Base-by-base conservation (phyloP, 169 alveolate genomes). In the Theileria sp. region DNA sequence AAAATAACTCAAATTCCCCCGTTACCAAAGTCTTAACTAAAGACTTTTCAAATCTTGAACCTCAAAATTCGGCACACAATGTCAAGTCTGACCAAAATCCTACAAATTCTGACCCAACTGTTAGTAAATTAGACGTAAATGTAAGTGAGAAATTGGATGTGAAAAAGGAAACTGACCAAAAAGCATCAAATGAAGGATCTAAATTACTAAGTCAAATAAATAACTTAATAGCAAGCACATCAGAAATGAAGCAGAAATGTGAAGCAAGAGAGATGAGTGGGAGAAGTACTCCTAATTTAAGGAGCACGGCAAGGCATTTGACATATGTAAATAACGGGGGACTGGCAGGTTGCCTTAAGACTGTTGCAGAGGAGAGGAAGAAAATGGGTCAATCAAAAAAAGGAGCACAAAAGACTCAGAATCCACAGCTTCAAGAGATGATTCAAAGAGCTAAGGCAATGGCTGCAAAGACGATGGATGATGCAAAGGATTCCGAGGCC, bases 351-450 rank as follows among this genome's bases (percentile, higher is more conserved):
- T 84, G 81, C 56, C 72, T 84, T 23, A 73, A 77, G 44, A 81
- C 85, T 0, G 82, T 84, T 9, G 90, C 87, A 9, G 90, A 61
- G 17, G 83, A 76, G 66, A 44, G 90, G 38, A 75, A 84, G 75
- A 68, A 83, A 12, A 9, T 64, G 62, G 71, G 82, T 70, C 15
- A 81, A 28, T 19, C 23, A 0, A n/a, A 15, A n/a, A 12, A 12
- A 6, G 1, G 8, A 17, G 4, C 32, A 21, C 25, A 17, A 7
- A 58, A 61, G n/a, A 36, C 75, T 0, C 71, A 58, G 67, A 75
- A 74, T 30, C 64, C 69, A 36, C 61, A 82, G 76, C 19, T 28
- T 28, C 74, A 71, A 21, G 56, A 71, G 44, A 82, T 82, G 88
- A 75, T 75, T 17, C 83, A 62, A 38, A 70, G 86, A 13, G 88